Conservation (phyloP, 176 grass and related monocot genomes). For the Carex myosuroides region DNA sequence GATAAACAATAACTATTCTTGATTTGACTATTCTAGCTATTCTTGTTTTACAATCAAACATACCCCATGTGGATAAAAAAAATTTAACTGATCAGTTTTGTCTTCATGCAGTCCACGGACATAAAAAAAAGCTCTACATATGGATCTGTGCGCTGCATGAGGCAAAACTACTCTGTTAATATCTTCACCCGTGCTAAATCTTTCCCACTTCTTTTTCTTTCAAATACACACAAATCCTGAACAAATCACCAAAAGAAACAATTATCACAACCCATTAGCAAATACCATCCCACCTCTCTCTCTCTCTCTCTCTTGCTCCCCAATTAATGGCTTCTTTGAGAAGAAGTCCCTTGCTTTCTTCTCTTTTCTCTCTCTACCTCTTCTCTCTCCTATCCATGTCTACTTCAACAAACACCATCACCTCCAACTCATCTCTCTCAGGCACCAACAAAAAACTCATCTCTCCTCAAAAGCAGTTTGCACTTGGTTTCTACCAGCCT, state of each 20-base stretch:
- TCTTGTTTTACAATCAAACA: too few species aligned
- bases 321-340: not conserved
- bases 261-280: not conserved
- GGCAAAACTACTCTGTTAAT: too few species aligned
- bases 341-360: not conserved
- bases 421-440: constrained; percentile 35
- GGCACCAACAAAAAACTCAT: constrained; percentile 40
- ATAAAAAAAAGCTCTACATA: too few species aligned
- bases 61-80: too few species aligned
- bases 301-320: too few species aligned
- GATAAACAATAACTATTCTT: too few species aligned
- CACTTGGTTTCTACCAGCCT: constrained; percentile 62
- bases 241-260: not conserved
- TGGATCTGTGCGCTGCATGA: too few species aligned
- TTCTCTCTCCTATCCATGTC: constrained; percentile 27
- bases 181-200: not conserved
- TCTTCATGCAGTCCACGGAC: too few species aligned
- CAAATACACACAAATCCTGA: not conserved
- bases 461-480: constrained; percentile 40
- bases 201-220: not conserved
- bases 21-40: too few species aligned
- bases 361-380: constrained; percentile 26
- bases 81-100: too few species aligned
- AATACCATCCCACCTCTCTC: not conserved
- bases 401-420: constrained; percentile 50